Evolutionary conservation across 257 asterid genomes (phyloP).

Genomic region (Galeopsis tetrahit): DNA sequence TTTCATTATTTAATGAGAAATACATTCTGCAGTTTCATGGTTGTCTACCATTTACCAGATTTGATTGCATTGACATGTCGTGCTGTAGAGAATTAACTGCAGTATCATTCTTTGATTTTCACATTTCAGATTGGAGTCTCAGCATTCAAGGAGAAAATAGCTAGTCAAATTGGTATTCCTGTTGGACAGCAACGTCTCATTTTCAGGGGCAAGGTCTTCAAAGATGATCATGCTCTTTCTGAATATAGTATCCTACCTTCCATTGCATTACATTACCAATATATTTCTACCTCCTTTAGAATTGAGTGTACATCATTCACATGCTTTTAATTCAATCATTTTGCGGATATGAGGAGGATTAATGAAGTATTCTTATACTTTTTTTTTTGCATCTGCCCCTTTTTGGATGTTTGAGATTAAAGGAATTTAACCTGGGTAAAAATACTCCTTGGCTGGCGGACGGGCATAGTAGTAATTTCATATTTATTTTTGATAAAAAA

Average conservation of each 20-base stretch:
- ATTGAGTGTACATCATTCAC: slow-evolving; percentile 6
- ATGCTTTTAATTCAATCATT: background rate
- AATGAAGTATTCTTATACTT: background rate
- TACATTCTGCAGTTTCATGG: slow-evolving; percentile 20
- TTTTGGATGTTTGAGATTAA: background rate
- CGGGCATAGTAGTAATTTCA: too few species aligned
- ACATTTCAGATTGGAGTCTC: slow-evolving; percentile 63
- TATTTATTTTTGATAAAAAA: too few species aligned
- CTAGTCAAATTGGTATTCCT: slow-evolving; percentile 73
- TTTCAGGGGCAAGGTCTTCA: slow-evolving; percentile 87
- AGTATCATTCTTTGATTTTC: slow-evolving; percentile 17
- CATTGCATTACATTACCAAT: slow-evolving; percentile 12
- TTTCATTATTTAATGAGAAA: background rate
- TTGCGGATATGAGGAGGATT: background rate
- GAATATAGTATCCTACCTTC: slow-evolving; percentile 69
- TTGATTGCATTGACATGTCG: background rate
- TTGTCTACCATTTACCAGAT: background rate
- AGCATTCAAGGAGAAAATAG: slow-evolving; percentile 78
- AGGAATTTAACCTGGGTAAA: background rate
- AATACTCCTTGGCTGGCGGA: background rate
- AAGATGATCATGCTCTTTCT: slow-evolving; percentile 74
- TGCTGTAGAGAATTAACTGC: slow-evolving; percentile 12
- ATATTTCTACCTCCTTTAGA: background rate
- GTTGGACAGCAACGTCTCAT: slow-evolving; percentile 84
- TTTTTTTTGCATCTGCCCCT: background rate